A percentile compares a stretch with the other conserved stretches of the same genome.
These are phyloP conservation scores for Arabidopsis lyrata DNA, from an alignment of 441 rosid species.

Conservation along the genomic window DNA sequence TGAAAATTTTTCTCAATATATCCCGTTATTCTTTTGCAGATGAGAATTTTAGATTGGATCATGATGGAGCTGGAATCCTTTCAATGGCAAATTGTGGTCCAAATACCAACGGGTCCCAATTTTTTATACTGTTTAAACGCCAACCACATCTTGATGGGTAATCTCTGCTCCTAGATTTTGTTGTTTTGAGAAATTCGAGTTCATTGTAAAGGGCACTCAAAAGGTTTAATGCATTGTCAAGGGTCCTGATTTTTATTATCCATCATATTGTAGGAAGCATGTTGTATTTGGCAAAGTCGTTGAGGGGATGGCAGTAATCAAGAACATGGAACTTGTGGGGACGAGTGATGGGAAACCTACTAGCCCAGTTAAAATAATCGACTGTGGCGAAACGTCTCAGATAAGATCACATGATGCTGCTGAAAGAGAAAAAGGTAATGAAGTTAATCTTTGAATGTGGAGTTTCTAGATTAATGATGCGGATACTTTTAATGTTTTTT, in stretches of 20 bases:
- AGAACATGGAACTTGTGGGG: conserved; percentile 83
- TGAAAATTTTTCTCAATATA: conserved; percentile 14
- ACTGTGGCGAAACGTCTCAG: conserved; percentile 71
- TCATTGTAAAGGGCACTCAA: conserved; percentile 17
- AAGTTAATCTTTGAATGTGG: conserved; percentile 7
- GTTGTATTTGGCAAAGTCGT: conserved; percentile 94
- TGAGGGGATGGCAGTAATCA: conserved; percentile 81
- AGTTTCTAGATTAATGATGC: conserved; percentile 24
- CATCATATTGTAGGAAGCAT: conserved; percentile 74
- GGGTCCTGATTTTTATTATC: conserved; percentile 35
- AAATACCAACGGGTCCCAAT: conserved; percentile 94
- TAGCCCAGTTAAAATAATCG: conserved; percentile 67
- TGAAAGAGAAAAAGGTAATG: conserved; percentile 67
- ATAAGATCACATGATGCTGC: conserved; percentile 59
- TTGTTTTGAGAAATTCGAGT: conserved; percentile 16
- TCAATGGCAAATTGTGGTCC: conserved; percentile 98
- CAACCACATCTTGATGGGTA: conserved; percentile 97
- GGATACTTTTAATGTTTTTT: conserved; percentile 36
- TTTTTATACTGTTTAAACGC: conserved; percentile 82
- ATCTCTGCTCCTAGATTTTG: conserved; percentile 31
- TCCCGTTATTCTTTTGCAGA: conserved; percentile 54
- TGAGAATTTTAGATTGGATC: conserved; percentile 85
- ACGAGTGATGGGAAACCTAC: conserved; percentile 71
- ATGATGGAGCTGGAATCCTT: conserved; percentile 85
- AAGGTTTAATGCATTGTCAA: conserved; percentile 10